These are phyloP conservation scores for Kregervanrija fluxuum DNA, from an alignment of 805 yeast genomes.

Conservation along the genomic window DNA sequence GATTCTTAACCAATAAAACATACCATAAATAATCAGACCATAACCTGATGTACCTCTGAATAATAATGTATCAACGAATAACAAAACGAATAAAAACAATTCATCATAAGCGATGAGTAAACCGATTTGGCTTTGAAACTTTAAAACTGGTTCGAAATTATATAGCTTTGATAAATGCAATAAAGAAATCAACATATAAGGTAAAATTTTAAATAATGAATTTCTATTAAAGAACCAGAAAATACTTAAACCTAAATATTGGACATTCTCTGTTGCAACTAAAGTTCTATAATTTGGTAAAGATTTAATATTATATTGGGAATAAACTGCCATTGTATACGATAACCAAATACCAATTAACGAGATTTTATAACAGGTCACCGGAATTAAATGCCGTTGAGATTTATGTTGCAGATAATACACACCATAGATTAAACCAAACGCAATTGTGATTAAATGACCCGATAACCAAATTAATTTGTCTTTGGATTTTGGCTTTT, in stretches of 20 bases:
- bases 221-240: slow-evolving; percentile 61
- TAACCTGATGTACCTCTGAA: slow-evolving; percentile 65
- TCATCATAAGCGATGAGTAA: slow-evolving; percentile 55
- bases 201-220: slow-evolving; percentile 58
- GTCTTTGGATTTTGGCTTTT: slow-evolving; percentile 13
- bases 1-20: slow-evolving; percentile 66
- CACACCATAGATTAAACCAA: slow-evolving; percentile 32
- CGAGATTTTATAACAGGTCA: slow-evolving; percentile 46
- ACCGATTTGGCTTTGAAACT: slow-evolving; percentile 33
- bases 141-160: slow-evolving; percentile 34
- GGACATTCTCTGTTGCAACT: slow-evolving; percentile 71
- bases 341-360: slow-evolving; percentile 50
- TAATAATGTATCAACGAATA: slow-evolving; percentile 51
- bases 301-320: slow-evolving; percentile 48
- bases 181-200: slow-evolving; percentile 48
- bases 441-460: slow-evolving; percentile 38
- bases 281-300: slow-evolving; percentile 59
- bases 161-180: slow-evolving; percentile 44
- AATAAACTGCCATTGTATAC: slow-evolving; percentile 44
- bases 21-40: slow-evolving; percentile 48
- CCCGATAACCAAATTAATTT: slow-evolving; percentile 52
- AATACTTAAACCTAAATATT: slow-evolving; percentile 46
- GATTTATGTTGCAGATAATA: slow-evolving; percentile 28
- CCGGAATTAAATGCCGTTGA: slow-evolving; percentile 38
- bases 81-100: slow-evolving; percentile 42